These are phyloP conservation scores for Bauhinia variegata DNA, from an alignment of 306 rosid species.

Conservation along the genomic window DNA sequence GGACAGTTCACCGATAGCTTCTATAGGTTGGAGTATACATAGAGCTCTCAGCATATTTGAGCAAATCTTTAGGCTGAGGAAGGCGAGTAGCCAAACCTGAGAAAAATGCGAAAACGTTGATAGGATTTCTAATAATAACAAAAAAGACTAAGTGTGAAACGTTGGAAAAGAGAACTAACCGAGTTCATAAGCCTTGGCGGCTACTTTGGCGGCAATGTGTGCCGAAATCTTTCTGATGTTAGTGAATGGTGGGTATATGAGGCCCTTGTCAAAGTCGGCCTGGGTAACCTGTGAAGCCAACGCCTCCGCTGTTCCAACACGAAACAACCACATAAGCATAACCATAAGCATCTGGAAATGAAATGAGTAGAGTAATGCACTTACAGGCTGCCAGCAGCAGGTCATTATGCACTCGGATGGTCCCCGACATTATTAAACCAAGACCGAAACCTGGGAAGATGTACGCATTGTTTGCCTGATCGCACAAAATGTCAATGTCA, in stretches of 20 bases:
- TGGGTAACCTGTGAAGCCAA: conserved; percentile 74
- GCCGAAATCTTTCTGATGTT: conserved; percentile 96
- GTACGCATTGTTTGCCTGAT: conserved; percentile 93
- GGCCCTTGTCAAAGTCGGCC: conserved; percentile 80
- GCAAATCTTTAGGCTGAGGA: conserved; percentile 86
- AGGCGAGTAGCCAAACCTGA: conserved; percentile 91
- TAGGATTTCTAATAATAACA: too few relatives aligned
- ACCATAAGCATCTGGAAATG: too few relatives aligned
- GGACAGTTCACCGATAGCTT: conserved; percentile 71
- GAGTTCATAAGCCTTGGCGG: conserved; percentile 87
- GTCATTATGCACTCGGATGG: conserved; percentile 86
- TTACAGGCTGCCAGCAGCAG: conserved; percentile 96
- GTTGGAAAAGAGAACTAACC: conserved; percentile 47
- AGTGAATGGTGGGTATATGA: conserved; percentile 81
- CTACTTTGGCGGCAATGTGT: conserved; percentile 84
- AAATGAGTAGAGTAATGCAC: too few relatives aligned
- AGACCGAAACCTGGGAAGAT: conserved; percentile 94
- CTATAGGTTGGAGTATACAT: conserved; percentile 85
- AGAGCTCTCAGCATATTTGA: conserved; percentile 79
- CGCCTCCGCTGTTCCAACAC: conserved; percentile 99
- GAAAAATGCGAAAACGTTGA: too few relatives aligned
- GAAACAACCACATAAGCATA: too few relatives aligned
- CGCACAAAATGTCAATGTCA: too few relatives aligned
- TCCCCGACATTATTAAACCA: conserved; percentile 87
- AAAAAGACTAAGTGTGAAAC: too few relatives aligned